These are phyloP conservation scores for Stephanodiscus minutulus DNA, from an alignment of 108 stramenopile species.

Conservation along the genomic window DNA sequence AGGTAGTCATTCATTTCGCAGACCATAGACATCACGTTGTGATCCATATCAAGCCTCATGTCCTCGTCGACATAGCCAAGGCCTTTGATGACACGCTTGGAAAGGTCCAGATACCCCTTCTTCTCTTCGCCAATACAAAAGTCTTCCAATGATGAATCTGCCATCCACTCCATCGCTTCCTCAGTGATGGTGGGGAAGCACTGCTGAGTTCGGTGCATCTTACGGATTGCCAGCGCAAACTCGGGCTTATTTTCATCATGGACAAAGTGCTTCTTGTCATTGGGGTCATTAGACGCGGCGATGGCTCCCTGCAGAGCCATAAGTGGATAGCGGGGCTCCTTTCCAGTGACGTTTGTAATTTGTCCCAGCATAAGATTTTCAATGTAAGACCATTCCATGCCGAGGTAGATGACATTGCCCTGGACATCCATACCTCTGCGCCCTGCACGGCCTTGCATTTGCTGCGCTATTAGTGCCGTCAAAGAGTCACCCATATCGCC, in stretches of 20 bases:
- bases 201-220: slow-evolving; percentile 71
- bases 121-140: slow-evolving; percentile 71
- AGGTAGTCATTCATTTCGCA: slow-evolving; percentile 86
- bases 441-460: slow-evolving; percentile 99
- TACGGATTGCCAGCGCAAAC: slow-evolving; percentile 73
- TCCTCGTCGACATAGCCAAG: slow-evolving; percentile 82
- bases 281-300: slow-evolving; percentile 84
- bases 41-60: slow-evolving; percentile 82
- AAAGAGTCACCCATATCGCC: slow-evolving; percentile 93
- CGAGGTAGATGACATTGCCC: slow-evolving; percentile 97
- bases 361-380: slow-evolving; percentile 98
- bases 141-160: slow-evolving; percentile 76
- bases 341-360: slow-evolving; percentile 94
- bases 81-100: slow-evolving; percentile 65
- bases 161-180: slow-evolving; percentile 85
- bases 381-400: slow-evolving; percentile 96
- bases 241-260: slow-evolving; percentile 62
- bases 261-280: slow-evolving; percentile 71
- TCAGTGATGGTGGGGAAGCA: slow-evolving; percentile 85
- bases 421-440: slow-evolving; percentile 99
- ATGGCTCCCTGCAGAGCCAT: slow-evolving; percentile 90
- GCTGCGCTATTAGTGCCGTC: slow-evolving; percentile 96
- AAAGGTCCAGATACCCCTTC: slow-evolving; percentile 71
- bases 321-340: slow-evolving; percentile 94
- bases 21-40: slow-evolving; percentile 83